Evolutionary conservation across 768 basidiomycete genomes (phyloP).

Genomic region (Aureoboletus auriporus): DNA sequence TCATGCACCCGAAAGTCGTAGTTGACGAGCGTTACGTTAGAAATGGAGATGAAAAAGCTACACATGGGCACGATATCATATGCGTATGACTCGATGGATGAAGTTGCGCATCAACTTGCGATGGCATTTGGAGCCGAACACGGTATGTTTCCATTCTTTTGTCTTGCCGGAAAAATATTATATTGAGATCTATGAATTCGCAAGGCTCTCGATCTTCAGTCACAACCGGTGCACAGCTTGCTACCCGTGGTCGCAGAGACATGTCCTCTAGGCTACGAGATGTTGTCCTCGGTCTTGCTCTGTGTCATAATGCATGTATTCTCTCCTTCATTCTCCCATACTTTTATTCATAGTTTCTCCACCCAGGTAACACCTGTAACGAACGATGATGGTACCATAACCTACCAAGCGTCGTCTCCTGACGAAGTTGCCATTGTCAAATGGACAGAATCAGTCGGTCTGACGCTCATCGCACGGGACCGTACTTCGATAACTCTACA

Average conservation of each 20-base stretch:
- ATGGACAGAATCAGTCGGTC: slow-evolving; percentile 93
- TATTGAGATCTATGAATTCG: slow-evolving; percentile 14
- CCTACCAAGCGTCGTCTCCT: slow-evolving; percentile 97
- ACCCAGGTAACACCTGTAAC: slow-evolving; percentile 90
- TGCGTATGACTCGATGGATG: slow-evolving; percentile 98
- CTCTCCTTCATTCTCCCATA: slow-evolving; percentile 1
- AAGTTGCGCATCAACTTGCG: slow-evolving; percentile 89
- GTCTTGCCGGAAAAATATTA: background rate
- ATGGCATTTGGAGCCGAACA: slow-evolving; percentile 75
- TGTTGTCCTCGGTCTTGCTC: slow-evolving; percentile 86
- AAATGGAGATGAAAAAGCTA: slow-evolving; percentile 99
- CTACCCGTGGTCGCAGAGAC: slow-evolving; percentile 82
- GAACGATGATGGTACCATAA: slow-evolving; percentile 91
- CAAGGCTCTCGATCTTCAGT: slow-evolving; percentile 50
- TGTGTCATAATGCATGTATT: slow-evolving; percentile 87
- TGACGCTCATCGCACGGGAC: slow-evolving; percentile 85
- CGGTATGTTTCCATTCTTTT: slow-evolving; percentile 32
- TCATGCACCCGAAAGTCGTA: background rate
- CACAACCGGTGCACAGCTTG: slow-evolving; percentile 76
- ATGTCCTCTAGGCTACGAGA: slow-evolving; percentile 93
- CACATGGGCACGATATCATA: slow-evolving; percentile 99
- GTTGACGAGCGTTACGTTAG: slow-evolving; percentile 36
- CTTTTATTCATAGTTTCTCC: background rate
- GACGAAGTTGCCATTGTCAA: slow-evolving; percentile 98
- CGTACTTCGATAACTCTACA: slow-evolving; percentile 86